Evolutionary conservation across 2,329 filamentous ascomycete species (phyloP), one percentile per base, ranked within the genome.

Genomic region (Capronia epimyces): DNA sequence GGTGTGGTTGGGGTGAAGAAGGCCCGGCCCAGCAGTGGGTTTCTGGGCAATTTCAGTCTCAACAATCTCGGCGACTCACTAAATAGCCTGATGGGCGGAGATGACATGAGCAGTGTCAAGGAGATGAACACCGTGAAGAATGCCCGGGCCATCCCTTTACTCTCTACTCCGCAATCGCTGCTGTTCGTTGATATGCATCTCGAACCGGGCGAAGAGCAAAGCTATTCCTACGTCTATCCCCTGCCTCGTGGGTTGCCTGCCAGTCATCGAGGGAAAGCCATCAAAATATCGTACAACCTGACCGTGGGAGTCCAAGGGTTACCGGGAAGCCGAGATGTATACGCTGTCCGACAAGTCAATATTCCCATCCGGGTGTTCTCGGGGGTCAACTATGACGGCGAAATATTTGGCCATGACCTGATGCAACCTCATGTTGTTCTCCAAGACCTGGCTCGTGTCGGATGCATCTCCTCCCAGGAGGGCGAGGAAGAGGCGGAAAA

Each of bases 101-200:
- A 84, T 46, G 90, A 96, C 63, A 81, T 94, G 59, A 95, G 91
- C 70, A 94, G 86, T 52, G 90, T 98, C 65, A 89, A 90, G 63
- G 90, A 97, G 65, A 96, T 97, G 88, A 85, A 90, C 58, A 87
- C 87, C 2, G 84, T 86, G 44, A 86, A 86, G 21, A 93, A 86
- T 66, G 86, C 89, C 25, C 90, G 89, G 65, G 86, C 87, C 2
- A 84, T 98, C 37, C 93, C 93, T 0, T 74, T 98, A 41, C 76
- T 98, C n/a, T 93, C 88, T 13, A 97, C 91, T 3, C 90, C 91
- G 1, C 93, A 97, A 69, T 95, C 89, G 1, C 88, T 98, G 55
- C 73, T 98, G 10, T 98, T 98, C 67, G 93, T 98, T 46, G 90
- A 98, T 67, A 74, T 98, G 49, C 83, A 86, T 61, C 78, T 98